Percentiles rank a stretch among this genome's conserved stretches.
phyloP scores from a whole-genome alignment of 306 rosid genomes.

The Gleditsia sinensis region DNA sequence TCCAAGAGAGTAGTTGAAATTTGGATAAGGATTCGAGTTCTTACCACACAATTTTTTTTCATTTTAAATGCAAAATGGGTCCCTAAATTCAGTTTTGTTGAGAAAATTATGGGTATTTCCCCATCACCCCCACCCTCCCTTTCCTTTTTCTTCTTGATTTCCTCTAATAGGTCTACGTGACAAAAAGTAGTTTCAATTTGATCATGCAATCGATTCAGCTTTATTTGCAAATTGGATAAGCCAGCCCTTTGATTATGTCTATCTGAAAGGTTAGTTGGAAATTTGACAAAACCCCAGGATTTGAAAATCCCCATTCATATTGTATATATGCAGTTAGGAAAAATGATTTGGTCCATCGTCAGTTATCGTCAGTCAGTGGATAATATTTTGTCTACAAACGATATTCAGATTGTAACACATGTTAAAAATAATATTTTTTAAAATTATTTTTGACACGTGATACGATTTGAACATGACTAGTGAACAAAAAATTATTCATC shows the following conservation, averaged over 20 bases:
- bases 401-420: no score
- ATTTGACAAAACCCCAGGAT: background rate
- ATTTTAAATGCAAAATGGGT: background rate
- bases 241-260: conserved; percentile 20
- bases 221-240: conserved; percentile 10
- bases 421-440: no score
- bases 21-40: conserved; percentile 43
- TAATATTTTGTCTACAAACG: no score
- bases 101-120: conserved; percentile 5
- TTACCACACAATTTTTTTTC: background rate
- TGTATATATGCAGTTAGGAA: no score
- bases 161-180: conserved; percentile 14
- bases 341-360: no score
- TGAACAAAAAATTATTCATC: no score
- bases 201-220: background rate
- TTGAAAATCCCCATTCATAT: conserved; percentile 8
- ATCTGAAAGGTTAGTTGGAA: conserved; percentile 16
- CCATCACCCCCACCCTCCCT: background rate
- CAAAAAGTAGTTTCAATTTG: conserved; percentile 15
- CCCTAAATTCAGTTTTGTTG: conserved; percentile 19
- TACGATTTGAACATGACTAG: no score
- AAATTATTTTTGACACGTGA: no score
- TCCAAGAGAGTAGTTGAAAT: conserved; percentile 35
- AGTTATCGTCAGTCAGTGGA: no score
- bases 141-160: background rate